A percentile compares a stretch with the other conserved stretches of the same genome.
phyloP scores from a whole-genome alignment of 495 filamentous ascomycete species.

The Aspergillus leporis region DNA sequence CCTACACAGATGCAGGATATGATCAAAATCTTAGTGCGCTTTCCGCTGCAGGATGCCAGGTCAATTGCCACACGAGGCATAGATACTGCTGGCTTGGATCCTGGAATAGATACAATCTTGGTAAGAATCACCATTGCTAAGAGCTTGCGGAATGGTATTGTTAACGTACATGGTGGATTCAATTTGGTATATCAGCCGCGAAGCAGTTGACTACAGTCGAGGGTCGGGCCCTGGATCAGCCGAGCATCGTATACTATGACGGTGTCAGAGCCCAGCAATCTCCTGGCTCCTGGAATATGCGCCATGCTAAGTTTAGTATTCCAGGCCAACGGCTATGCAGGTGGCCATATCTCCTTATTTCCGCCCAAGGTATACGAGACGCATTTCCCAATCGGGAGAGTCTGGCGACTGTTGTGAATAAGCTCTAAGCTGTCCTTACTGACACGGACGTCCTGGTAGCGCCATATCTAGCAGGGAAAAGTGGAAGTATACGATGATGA shows the following conservation, averaged over 20 bases:
- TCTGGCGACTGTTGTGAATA: neutral
- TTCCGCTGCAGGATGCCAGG: conserved; percentile 61
- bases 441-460: neutral
- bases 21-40: conserved; percentile 68
- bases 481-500: neutral
- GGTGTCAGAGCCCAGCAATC: neutral
- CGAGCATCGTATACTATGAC: neutral
- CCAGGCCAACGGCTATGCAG: neutral
- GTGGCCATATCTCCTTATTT: neutral
- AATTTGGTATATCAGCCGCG: neutral
- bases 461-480: neutral
- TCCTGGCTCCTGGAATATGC: neutral
- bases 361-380: neutral
- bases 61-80: conserved; percentile 62
- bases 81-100: conserved; percentile 42
- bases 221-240: neutral
- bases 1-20: conserved; percentile 60
- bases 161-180: conserved; percentile 47
- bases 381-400: neutral
- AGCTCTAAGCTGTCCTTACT: neutral
- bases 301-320: neutral
- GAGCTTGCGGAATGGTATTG: neutral
- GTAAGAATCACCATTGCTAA: neutral
- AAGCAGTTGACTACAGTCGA: neutral
- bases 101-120: conserved; percentile 7